Base-by-base conservation (phyloP, 176 grass and related monocot species). In the Juncus inflexus region DNA sequence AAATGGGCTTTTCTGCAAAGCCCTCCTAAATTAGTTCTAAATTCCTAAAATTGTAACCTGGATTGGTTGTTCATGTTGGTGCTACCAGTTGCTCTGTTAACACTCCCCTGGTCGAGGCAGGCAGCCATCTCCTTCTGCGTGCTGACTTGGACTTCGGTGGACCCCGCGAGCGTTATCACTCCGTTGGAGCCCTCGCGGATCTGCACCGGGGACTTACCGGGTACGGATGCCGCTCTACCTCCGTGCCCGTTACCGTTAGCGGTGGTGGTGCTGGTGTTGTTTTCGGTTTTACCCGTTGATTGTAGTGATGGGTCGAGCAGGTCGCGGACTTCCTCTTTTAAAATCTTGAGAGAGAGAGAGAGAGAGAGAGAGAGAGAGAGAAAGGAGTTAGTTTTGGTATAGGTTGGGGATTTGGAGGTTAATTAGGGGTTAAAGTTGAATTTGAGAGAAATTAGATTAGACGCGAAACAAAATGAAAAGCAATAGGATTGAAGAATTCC, bases 11-110 rank as follows among this genome's bases (percentile, higher is more conserved):
- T 28, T 28, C 19, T 28, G 19, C 19, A 28, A 28, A 28, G 1
- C 19, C 19, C 19, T 0, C 43, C 43, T 47, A 47, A 1, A 47
- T 47, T 2, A 47, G 0, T 47, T 47, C 4, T 6, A 0, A 0
- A 47, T 6, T 47, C 2, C 4, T 47, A 47, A 47, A 9, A 6
- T 1, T 47, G 1, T 66, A 80, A 99, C 95, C 95, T 99, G 37
- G 95, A 99, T 16, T 99, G 95, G 69, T 85, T 99, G 78, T 99
- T 99, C 90, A 95, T 95, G 77, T 95, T 95, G 47, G 90, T 95
- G 78, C 90, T 95, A 73, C 90, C 90, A 54, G 95, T 99, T 15
- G 95, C 95, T 0, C 95, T 88, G 47, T 77, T 84, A 6, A 86
- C 12, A 19, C 88, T 92, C 12, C 95, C 95, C 70, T 99, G 95